These are phyloP conservation scores for Euryodendron excelsum DNA, from an alignment of 148 eudicot species.

Conservation along the genomic window DNA sequence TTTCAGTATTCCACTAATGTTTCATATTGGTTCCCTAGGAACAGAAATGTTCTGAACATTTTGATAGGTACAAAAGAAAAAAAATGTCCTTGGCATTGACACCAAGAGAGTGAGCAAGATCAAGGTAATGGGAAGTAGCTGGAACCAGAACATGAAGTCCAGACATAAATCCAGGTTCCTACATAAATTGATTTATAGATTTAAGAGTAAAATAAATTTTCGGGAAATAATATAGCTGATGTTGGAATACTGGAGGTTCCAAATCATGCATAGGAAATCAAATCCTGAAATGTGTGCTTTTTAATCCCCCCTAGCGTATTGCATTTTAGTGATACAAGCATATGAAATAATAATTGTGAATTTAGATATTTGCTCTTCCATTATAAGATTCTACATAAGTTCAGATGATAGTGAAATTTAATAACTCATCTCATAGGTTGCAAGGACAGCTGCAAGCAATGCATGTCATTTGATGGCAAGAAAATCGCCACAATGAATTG, in stretches of 20 bases:
- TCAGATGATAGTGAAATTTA: neutral
- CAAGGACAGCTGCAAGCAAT: neutral
- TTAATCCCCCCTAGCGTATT: neutral
- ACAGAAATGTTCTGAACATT: no score
- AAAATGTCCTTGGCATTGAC: no score
- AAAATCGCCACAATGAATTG: neutral
- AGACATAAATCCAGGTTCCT: neutral
- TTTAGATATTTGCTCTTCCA: neutral
- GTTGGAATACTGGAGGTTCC: neutral
- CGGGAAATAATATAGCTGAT: neutral
- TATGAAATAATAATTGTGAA: neutral
- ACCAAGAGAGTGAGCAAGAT: no score
- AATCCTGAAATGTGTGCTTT: neutral
- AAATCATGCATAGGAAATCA: neutral
- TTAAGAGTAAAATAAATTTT: neutral
- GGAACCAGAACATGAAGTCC: neutral
- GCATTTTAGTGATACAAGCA: neutral
- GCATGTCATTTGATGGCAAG: neutral
- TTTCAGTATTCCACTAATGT: no score
- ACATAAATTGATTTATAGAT: neutral
- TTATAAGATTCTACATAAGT: neutral
- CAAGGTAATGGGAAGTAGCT: neutral
- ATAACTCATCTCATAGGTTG: neutral
- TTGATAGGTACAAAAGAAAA: no score
- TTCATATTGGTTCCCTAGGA: no score